Evolutionary conservation across 164 flowering plant species (phyloP).

Genomic region (Kingdonia uniflora): DNA sequence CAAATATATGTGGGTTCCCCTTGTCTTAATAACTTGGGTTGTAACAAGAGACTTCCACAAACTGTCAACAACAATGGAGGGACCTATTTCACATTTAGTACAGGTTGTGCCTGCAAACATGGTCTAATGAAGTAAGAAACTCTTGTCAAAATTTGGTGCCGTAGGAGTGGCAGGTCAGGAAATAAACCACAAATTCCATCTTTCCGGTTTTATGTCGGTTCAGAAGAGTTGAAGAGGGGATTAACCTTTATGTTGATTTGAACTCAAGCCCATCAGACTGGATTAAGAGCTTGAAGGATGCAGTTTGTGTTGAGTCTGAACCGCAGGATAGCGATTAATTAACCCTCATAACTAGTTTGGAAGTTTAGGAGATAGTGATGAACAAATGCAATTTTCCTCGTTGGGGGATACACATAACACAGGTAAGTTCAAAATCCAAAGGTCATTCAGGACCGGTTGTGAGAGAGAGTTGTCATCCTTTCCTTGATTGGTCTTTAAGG

Average conservation of each 20-base stretch:
- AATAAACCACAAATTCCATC: constrained; percentile 15
- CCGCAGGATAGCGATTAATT: constrained; percentile 8
- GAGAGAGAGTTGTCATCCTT: constrained; percentile 3
- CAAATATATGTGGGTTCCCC: constrained; percentile 9
- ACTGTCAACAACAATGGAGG: no score
- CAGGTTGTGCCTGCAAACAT: constrained; percentile 3
- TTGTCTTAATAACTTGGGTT: constrained; percentile 6
- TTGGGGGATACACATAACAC: constrained; percentile 4
- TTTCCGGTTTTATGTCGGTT: constrained; percentile 41
- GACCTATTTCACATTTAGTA: no score
- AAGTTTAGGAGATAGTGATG: constrained; percentile 13
- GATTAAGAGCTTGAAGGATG: constrained; percentile 29
- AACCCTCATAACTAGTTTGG: constrained; percentile 23
- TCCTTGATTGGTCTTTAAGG: constrained; percentile 9
- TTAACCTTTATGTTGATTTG: constrained; percentile 46
- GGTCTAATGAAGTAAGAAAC: neutral
- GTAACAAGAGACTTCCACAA: constrained; percentile 1
- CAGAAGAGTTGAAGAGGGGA: constrained; percentile 56
- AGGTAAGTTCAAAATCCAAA: constrained; percentile 6
- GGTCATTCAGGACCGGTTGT: constrained; percentile 3
- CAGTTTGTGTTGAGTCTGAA: constrained; percentile 21
- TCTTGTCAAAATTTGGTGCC: constrained; percentile 1
- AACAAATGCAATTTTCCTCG: constrained; percentile 12
- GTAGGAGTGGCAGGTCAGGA: neutral
- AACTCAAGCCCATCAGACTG: constrained; percentile 39